Evolutionary conservation across 805 yeast species (phyloP).

Genomic region (Spathaspora arborariae): DNA sequence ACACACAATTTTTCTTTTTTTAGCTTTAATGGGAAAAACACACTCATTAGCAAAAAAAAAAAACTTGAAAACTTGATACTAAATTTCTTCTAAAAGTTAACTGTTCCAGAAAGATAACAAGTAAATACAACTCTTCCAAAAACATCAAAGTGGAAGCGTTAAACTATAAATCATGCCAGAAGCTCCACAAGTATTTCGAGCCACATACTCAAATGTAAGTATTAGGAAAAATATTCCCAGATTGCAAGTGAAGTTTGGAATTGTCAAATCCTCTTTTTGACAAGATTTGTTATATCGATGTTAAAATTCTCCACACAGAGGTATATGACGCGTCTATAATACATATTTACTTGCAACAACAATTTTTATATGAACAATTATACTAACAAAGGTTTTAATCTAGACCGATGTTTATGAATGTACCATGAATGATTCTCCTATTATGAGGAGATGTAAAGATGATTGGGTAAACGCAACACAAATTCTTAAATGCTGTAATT

Average conservation of each 20-base stretch:
- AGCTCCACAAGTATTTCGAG: constrained; percentile 37
- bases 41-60: neutral
- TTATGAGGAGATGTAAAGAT: constrained; percentile 87
- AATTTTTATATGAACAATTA: neutral
- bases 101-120: neutral
- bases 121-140: neutral
- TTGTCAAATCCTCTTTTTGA: neutral
- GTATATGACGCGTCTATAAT: neutral
- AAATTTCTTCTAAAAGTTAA: too few species aligned
- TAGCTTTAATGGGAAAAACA: neutral
- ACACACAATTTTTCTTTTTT: neutral
- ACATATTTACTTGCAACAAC: neutral
- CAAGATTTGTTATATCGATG: neutral
- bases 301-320: neutral
- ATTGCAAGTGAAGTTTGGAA: neutral
- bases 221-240: neutral
- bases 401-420: constrained; percentile 70
- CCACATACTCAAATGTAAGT: constrained; percentile 45
- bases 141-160: neutral
- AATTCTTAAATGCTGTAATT: constrained; percentile 86
- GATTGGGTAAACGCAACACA: constrained; percentile 98
- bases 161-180: constrained; percentile 6
- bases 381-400: neutral
- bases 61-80: neutral
- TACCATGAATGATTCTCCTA: constrained; percentile 61